Conservation (phyloP, 345 rosid species). For the Arabidopsis arenosa region DNA sequence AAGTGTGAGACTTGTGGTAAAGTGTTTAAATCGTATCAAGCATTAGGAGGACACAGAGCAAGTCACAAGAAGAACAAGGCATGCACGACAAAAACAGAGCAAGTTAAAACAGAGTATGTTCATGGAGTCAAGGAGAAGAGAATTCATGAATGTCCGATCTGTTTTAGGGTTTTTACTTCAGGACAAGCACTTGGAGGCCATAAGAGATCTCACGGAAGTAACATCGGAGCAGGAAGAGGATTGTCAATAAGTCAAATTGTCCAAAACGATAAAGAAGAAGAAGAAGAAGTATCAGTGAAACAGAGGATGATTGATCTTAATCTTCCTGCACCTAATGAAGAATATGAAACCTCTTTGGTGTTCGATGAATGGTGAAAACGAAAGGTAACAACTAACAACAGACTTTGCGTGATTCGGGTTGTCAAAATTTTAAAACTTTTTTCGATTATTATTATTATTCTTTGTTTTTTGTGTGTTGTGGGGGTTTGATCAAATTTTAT, state of each 20-base stretch:
- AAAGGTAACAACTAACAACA: conserved; percentile 31
- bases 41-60: conserved; percentile 92
- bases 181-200: conserved; percentile 99
- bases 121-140: conserved; percentile 49
- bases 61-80: conserved; percentile 78
- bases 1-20: conserved; percentile 84
- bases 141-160: conserved; percentile 80
- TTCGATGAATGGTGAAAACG: conserved; percentile 54
- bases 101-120: conserved; percentile 48
- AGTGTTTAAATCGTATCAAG: conserved; percentile 87
- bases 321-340: conserved; percentile 81
- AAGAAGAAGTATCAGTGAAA: conserved; percentile 44
- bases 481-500: conserved; percentile 23
- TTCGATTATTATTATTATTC: conserved; percentile 25
- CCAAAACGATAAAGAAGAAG: conserved; percentile 25
- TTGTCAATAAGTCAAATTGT: conserved; percentile 19
- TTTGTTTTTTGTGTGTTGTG: neutral
- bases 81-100: conserved; percentile 37
- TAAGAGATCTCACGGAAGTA: conserved; percentile 78
- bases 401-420: conserved; percentile 44
- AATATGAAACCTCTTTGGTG: conserved; percentile 66
- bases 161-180: conserved; percentile 80
- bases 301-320: conserved; percentile 78
- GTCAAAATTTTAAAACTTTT: conserved; percentile 21
- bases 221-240: neutral